Base-by-base conservation (phyloP, 805 yeast genomes). In the Jamesozyma spencerorum region DNA sequence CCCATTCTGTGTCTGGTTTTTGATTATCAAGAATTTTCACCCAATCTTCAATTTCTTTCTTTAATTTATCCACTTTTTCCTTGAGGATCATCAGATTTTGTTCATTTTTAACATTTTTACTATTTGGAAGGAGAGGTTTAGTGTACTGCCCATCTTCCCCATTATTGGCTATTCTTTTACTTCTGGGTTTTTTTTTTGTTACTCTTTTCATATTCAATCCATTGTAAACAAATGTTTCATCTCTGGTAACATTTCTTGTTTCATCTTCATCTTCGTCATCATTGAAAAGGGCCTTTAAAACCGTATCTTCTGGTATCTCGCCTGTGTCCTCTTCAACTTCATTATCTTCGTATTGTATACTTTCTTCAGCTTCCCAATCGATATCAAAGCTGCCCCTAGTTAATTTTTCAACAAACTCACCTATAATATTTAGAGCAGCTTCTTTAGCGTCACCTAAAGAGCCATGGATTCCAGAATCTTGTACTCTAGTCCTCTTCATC, bases 361-460 rank as follows among this genome's bases (percentile, higher is more conserved):
- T 34, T 13, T 39, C 33, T 24, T 49, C 54, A 3, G 47, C 55
- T 34, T 55, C 55, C 63, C 63, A 60, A 37, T 54, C 59, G 14
- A 57, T 48, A 32, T 50, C 50, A 12, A 49, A 29, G 4, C 34
- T 42, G 12, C 54, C 62, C 34, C 48, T 48, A 38, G 56, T 50
- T 19, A 58, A 41, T 35, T 60, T 62, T 18, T 42, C 50, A n/a
- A 58, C 57, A 44, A 60, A 58, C 13, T 53, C 59, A 29, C 50
- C 52, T n/a, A 60, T 42, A 11, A 57, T 53, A n/a, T 40, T 40
- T 18, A 49, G 31, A 1, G 60, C 51, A 24, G 57, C 45, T 38
- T 40, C 48, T 27, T 47, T 51, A 5, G 58, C 29, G 18, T 34
- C 15, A 29, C 39, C 18, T 31, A 30, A 31, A 14, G 27, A 5